These are phyloP conservation scores for Crucihimalaya himalaica DNA, from an alignment of 345 rosid species.

Conservation along the genomic window DNA sequence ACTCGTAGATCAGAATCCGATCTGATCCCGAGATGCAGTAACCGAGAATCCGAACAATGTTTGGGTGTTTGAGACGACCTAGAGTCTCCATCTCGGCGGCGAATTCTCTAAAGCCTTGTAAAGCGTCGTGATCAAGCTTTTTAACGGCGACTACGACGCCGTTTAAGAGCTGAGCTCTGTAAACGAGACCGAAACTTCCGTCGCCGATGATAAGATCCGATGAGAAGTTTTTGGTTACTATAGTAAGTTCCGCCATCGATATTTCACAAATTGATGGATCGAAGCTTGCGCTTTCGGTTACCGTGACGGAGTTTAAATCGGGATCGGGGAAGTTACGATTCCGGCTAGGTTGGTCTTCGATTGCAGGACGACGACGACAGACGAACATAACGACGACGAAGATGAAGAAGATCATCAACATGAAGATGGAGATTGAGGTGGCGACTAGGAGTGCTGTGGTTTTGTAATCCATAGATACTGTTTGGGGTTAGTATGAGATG, in stretches of 20 bases:
- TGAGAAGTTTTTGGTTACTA: conserved; percentile 71
- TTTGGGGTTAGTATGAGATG: not conserved
- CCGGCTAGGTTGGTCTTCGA: conserved; percentile 25
- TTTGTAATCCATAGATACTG: conserved; percentile 15
- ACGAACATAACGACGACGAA: conserved; percentile 31
- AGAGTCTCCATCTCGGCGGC: conserved; percentile 89
- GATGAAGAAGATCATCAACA: conserved; percentile 38
- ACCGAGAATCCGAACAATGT: conserved; percentile 75
- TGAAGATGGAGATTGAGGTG: conserved; percentile 32
- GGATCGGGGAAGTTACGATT: conserved; percentile 20
- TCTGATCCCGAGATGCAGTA: conserved; percentile 72
- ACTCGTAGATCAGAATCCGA: conserved; percentile 75
- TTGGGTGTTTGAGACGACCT: conserved; percentile 58
- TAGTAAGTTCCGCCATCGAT: conserved; percentile 68
- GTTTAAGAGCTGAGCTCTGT: conserved; percentile 56
- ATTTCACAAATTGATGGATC: conserved; percentile 56
- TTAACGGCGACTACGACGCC: conserved; percentile 77
- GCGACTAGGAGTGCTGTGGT: conserved; percentile 37
- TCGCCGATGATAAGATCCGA: conserved; percentile 74
- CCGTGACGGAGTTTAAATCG: conserved; percentile 22
- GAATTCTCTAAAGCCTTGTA: conserved; percentile 89
- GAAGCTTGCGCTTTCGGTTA: conserved; percentile 53
- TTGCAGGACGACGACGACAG: conserved; percentile 34
- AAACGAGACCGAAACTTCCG: conserved; percentile 89
- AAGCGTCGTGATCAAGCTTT: conserved; percentile 76